phyloP scores from a whole-genome alignment of 768 basidiomycete species.

The Hydnomerulius pinastri region DNA sequence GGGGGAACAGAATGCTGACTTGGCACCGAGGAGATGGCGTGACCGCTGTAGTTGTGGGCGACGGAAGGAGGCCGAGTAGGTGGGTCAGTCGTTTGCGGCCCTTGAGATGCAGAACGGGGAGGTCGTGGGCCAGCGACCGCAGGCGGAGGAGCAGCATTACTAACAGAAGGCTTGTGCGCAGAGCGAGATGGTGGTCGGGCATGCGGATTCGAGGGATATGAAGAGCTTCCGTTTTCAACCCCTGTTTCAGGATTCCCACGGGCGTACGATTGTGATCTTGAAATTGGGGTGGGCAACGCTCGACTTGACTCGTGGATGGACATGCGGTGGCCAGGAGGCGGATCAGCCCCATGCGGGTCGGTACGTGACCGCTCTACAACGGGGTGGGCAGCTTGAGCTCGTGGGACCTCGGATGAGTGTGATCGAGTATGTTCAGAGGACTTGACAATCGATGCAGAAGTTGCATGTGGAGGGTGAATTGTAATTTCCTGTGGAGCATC shows the following conservation, averaged over 20 bases:
- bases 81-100: conserved; percentile 22
- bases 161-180: conserved; percentile 22
- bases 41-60: conserved; percentile 14
- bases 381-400: conserved; percentile 26
- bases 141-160: conserved; percentile 20
- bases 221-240: conserved; percentile 17
- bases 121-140: conserved; percentile 30
- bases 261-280: conserved; percentile 19
- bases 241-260: conserved; percentile 29
- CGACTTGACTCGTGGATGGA: conserved; percentile 30
- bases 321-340: conserved; percentile 25
- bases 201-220: conserved; percentile 14
- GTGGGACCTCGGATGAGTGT: conserved; percentile 23
- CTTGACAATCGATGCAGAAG: conserved; percentile 30
- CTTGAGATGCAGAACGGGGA: conserved; percentile 30
- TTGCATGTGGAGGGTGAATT: conserved; percentile 17
- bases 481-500: conserved; percentile 27
- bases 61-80: conserved; percentile 28
- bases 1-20: conserved; percentile 21
- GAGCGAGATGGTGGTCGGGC: conserved; percentile 30
- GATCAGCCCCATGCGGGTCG: conserved; percentile 24
- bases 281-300: conserved; percentile 16
- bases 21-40: conserved; percentile 7
- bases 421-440: conserved; percentile 18
- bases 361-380: conserved; percentile 23